phyloP scores from a whole-genome alignment of 805 yeast genomes.

The Saccharomycopsis sp. region DNA sequence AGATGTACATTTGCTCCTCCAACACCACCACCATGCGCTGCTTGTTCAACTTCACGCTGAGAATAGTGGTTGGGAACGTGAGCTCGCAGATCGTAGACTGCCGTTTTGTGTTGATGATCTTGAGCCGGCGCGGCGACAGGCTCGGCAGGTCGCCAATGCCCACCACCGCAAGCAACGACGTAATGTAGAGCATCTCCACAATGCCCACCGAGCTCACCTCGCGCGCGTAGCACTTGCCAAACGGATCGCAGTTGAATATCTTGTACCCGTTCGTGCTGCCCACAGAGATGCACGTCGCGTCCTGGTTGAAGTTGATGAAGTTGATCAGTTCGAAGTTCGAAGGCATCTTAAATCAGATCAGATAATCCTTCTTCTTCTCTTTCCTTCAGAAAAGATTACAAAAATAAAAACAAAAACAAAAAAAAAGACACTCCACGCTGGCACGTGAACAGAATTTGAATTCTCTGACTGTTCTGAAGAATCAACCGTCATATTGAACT shows the following conservation, averaged over 20 bases:
- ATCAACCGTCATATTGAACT: too few species aligned
- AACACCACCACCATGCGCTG: slow-evolving; percentile 54
- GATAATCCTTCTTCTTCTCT: too few species aligned
- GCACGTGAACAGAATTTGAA: too few species aligned
- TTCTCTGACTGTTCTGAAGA: too few species aligned
- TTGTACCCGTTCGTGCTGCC: slow-evolving; percentile 57
- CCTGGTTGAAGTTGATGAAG: slow-evolving; percentile 64
- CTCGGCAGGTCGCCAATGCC: slow-evolving; percentile 60
- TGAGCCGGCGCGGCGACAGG: slow-evolving; percentile 71
- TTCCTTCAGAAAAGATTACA: too few species aligned
- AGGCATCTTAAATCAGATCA: too few species aligned
- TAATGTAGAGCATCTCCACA: slow-evolving; percentile 69
- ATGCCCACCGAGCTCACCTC: slow-evolving; percentile 51
- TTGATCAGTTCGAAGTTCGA: slow-evolving; percentile 28
- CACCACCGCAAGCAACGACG: slow-evolving; percentile 64
- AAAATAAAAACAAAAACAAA: too few species aligned
- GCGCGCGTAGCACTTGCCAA: slow-evolving; percentile 43
- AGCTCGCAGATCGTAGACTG: slow-evolving; percentile 57
- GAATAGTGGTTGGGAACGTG: slow-evolving; percentile 54
- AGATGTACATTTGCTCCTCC: slow-evolving; percentile 57
- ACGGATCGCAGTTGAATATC: slow-evolving; percentile 63
- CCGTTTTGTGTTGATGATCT: slow-evolving; percentile 71
- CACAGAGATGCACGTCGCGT: slow-evolving; percentile 59
- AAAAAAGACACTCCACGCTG: too few species aligned
- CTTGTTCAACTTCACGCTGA: slow-evolving; percentile 56